Evolutionary conservation across 495 filamentous ascomycete genomes (phyloP), one percentile per base, ranked within the genome.

Genomic region (Alectoria sarmentosa): DNA sequence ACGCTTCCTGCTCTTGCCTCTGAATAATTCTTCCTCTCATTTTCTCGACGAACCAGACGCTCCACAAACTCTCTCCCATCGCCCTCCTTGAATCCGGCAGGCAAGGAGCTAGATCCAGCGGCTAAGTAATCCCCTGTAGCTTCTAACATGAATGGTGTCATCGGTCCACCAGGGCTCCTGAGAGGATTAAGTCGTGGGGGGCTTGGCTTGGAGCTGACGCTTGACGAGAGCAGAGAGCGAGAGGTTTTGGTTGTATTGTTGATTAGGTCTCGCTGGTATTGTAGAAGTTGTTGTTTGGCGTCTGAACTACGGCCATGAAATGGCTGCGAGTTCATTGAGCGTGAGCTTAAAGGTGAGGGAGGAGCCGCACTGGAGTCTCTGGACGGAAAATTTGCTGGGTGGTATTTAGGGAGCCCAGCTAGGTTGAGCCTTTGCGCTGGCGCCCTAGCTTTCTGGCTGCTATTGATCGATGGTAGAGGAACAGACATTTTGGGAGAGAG

Each of bases 111-210:
- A 62, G 72, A 67, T 13, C 81, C 77, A 7, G 77, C 73, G 48
- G 77, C 73, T 17, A 88, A 68, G 44, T 86, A 88, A 46, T 81
- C 78, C 44, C 78, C 76, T 11, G 77, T 69, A 11, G 78, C 81
- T 68, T 91, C 88, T 37, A 94, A 73, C 4, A 83, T 82, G 72
- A 94, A 79, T 0, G 90, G 90, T 3, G 90, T 92, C 46, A 92
- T 88, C 0, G 88, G 88, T 28, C 58, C 67, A 0, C 89, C 89
- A 1, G 89, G 88, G 54, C 87, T 90, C n/a, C 83, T 83, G 5
- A 89, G 78, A 3, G 90, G 90, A 32, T 78, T 77, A 41, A 94
- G 71, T 23, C 84, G 77, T 11, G 90, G 90, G 28, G 86, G 86
- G 30, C 39, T 60, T 37, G 60, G 80, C 66, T 75, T 69, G 70